Evolutionary conservation across 2,329 filamentous ascomycete species (phyloP).

Genomic region (Aureobasidium vineae): DNA sequence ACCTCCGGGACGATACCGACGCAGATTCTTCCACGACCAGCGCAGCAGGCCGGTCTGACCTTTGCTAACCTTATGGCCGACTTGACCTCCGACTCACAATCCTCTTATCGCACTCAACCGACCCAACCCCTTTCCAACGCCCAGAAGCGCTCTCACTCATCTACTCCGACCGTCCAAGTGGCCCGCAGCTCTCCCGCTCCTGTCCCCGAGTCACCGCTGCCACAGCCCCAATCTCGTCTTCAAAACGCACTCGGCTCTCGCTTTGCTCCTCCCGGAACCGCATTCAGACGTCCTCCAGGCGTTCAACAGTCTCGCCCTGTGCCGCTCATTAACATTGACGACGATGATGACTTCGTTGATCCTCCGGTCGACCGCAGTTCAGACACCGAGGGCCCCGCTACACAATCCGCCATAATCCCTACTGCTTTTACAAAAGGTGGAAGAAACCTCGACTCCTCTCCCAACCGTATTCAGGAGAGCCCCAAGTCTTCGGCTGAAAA

Average conservation of each 20-base stretch:
- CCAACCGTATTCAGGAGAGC: conserved; percentile 36
- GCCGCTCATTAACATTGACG: conserved; percentile 28
- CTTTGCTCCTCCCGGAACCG: conserved; percentile 74
- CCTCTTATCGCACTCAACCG: conserved; percentile 53
- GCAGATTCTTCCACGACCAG: conserved; percentile 30
- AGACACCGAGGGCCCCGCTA: conserved; percentile 39
- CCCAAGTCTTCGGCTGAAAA: conserved; percentile 29
- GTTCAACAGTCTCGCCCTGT: conserved; percentile 29
- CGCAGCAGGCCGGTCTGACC: conserved; percentile 28
- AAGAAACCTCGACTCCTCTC: conserved; percentile 36
- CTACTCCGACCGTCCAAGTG: conserved; percentile 63
- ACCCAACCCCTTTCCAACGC: conserved; percentile 56
- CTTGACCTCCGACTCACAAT: conserved; percentile 13
- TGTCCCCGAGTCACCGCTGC: conserved; percentile 43
- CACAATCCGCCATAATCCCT: conserved; percentile 59
- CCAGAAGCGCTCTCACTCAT: conserved; percentile 35
- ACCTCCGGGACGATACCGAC: conserved; percentile 29
- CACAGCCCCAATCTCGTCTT: conserved; percentile 29
- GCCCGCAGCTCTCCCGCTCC: conserved; percentile 75
- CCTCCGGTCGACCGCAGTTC: conserved; percentile 35
- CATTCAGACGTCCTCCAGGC: conserved; percentile 55
- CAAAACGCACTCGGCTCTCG: conserved; percentile 53
- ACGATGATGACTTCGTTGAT: conserved; percentile 42
- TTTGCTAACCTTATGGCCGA: conserved; percentile 24
- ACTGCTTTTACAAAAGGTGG: conserved; percentile 54